Conservation (phyloP, 2,329 filamentous ascomycete species). For the Hypoxylon sp. region DNA sequence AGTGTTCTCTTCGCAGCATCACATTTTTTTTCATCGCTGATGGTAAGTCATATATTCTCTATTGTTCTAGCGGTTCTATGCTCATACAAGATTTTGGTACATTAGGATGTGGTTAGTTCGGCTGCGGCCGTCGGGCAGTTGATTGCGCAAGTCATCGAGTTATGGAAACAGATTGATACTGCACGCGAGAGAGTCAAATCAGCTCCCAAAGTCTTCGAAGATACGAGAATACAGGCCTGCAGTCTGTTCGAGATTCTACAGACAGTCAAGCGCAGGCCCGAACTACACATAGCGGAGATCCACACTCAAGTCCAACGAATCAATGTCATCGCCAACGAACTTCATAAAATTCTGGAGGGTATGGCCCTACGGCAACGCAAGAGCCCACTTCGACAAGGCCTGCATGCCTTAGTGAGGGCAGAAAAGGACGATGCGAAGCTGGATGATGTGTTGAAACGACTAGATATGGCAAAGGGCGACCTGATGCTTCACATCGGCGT, state of each 20-base stretch:
- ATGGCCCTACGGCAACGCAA: slow-evolving; percentile 15
- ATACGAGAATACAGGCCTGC: slow-evolving; percentile 7
- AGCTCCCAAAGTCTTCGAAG: slow-evolving; percentile 15
- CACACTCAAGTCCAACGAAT: slow-evolving; percentile 8
- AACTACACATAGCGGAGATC: slow-evolving; percentile 10
- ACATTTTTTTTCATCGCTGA: neutral
- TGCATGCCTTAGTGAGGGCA: slow-evolving; percentile 11
- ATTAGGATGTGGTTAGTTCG: slow-evolving; percentile 12
- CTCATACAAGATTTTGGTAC: neutral
- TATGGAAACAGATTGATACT: slow-evolving; percentile 16
- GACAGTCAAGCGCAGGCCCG: slow-evolving; percentile 11
- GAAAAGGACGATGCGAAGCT: slow-evolving; percentile 16
- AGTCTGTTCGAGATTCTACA: slow-evolving; percentile 11
- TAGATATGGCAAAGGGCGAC: slow-evolving; percentile 9
- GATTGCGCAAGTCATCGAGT: slow-evolving; percentile 8
- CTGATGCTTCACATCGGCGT: slow-evolving; percentile 7
- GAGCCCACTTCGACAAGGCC: slow-evolving; percentile 3
- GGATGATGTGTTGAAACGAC: slow-evolving; percentile 10
- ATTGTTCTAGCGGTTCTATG: neutral
- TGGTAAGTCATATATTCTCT: slow-evolving; percentile 13
- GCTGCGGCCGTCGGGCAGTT: slow-evolving; percentile 7
- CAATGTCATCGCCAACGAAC: slow-evolving; percentile 7
- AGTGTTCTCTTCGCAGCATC: neutral
- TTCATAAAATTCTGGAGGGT: slow-evolving; percentile 9
- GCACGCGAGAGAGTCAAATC: slow-evolving; percentile 14